Evolutionary conservation across 2,329 filamentous ascomycete genomes (phyloP), one percentile per base, ranked within the genome.

Genomic region (Stachybotrys elegans): DNA sequence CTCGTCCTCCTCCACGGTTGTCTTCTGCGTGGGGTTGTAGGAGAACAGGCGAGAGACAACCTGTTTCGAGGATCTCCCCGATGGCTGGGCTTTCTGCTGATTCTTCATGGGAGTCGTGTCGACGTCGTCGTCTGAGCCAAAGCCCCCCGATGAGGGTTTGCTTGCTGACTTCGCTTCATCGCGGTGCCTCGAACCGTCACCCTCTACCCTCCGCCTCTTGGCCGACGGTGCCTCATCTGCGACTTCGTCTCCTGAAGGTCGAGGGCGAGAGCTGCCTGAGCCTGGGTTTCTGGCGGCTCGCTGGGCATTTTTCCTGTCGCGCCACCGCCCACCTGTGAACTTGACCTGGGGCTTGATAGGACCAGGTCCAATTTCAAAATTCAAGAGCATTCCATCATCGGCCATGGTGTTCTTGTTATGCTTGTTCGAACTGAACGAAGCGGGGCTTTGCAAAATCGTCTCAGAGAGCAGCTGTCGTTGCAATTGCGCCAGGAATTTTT

Each of bases 331-430:
- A 54, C 93, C 93, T 62, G 86, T 93, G 65, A 94, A 88, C 53
- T 75, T 81, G 48, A 78, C 71, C 43, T 78, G 70, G 6, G 77
- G 72, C 48, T 83, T 76, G 43, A 88, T 62, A 12, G 85, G 77
- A 16, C 72, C 77, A 48, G 88, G 82, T 22, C 80, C 78, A 45
- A 95, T 72, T 56, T 89, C 83, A 62, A 97, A 96, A 58, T 97
- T 97, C 61, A 97, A 73, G 45, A 96, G 78, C 81, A 98, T 86
- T 54, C 90, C 90, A 82, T 95, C 88, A 72, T 97, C 91, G 42
- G 88, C 88, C 91, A 97, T 96, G 48, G 29, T 51, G 43, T n/a
- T n/a, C n/a, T n/a, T n/a, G n/a, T n/a, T n/a, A n/a, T n/a, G n/a
- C n/a, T n/a, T n/a, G n/a, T n/a, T n/a, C n/a, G n/a, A n/a, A n/a